Base-by-base conservation (phyloP, 116 monocot genomes). In the Papilionanthe hybrid region DNA sequence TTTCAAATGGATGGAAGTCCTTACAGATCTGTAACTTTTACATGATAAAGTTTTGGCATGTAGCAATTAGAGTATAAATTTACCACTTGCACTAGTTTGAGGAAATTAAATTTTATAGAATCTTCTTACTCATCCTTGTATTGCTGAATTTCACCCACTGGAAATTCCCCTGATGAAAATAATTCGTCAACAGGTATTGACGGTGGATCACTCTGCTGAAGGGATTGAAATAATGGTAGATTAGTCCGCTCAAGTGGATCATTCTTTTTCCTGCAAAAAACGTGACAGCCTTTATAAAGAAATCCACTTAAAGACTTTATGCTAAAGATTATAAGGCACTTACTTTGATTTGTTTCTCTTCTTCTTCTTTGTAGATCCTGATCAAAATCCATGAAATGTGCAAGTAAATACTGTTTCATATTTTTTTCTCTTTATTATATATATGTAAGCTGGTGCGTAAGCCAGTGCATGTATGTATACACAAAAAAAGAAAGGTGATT, bases 121-220 rank as follows among this genome's bases (percentile, higher is more conserved):
- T 74, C 76, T 69, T 79, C 94, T 91, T 83, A 99, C 98, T 99
- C 95, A 81, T 99, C 91, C 80, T 95, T 99, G 84, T 94, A 99
- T 5, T 94, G 86, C 79, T 99, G 98, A 84, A 93, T 89, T 93
- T 99, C 98, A 78, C 98, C 98, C 78, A 87, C 88, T 75, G 95
- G 95, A 81, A 84, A 99, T 17, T 85, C 91, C 44, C 89, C 89
- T 25, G 88, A 93, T 67, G 90, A 85, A 78, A 93, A 94, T 27
- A 99, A 88, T 66, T 95, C 88, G 55, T 95, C 91, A 75, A 99
- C 73, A 37, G 95, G 93, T 81, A 99, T 95, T 75, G 94, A 90
- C 69, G 98, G 98, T 55, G 98, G 98, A 77, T 90, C 83, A 44
- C 95, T 99, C 87, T 99, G 95, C 75, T 83, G 37, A 72, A 86